Conservation (phyloP, 345 rosid genomes). For the Corymbia maculata region DNA sequence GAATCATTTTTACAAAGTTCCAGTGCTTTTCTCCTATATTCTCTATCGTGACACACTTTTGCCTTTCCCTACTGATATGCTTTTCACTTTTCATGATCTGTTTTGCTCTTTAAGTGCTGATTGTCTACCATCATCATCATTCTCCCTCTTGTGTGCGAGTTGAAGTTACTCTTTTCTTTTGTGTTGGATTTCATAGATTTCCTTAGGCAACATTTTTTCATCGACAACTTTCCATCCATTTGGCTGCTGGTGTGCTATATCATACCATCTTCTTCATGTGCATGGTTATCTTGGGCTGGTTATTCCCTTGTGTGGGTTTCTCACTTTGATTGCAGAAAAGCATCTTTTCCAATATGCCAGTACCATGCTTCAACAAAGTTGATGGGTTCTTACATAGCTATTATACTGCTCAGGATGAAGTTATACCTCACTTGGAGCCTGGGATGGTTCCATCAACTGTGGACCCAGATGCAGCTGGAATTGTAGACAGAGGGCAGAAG, state of each 20-base stretch:
- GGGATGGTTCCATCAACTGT: slow-evolving; percentile 93
- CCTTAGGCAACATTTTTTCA: neutral
- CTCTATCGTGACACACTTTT: neutral
- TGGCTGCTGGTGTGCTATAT: neutral
- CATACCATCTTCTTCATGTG: neutral
- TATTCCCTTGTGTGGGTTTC: neutral
- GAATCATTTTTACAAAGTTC: neutral
- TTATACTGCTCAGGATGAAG: slow-evolving; percentile 67
- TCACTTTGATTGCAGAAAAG: neutral
- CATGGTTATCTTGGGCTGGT: neutral
- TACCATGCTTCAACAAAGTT: neutral
- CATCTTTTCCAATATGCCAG: neutral
- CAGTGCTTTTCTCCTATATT: neutral
- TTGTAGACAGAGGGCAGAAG: slow-evolving; percentile 57
- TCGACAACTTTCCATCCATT: neutral
- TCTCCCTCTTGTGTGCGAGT: neutral
- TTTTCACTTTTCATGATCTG: neutral
- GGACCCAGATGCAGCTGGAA: slow-evolving; percentile 85
- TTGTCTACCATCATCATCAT: neutral
- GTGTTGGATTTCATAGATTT: neutral
- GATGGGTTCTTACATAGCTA: neutral
- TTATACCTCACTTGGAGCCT: slow-evolving; percentile 89
- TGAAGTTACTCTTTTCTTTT: neutral
- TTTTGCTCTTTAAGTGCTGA: neutral
- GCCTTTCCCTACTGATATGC: neutral